Evolutionary conservation across 495 filamentous ascomycete species (phyloP).

Genomic region (Penicillium simplicissimum): DNA sequence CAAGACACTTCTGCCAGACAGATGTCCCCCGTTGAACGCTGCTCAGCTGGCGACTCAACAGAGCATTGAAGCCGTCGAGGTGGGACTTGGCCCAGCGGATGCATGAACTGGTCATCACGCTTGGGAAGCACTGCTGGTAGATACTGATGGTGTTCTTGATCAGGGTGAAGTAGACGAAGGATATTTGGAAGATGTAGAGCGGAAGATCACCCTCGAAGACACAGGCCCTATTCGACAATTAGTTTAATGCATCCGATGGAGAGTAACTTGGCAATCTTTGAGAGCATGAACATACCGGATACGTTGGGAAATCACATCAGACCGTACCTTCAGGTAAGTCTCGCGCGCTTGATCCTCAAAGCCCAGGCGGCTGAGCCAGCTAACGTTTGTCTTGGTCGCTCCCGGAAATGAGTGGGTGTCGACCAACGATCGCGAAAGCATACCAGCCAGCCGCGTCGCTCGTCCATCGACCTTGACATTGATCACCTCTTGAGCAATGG

Average conservation of each 20-base stretch:
- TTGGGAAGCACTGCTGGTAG: slow-evolving; percentile 87
- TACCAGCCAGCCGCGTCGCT: slow-evolving; percentile 71
- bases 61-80: slow-evolving; percentile 82
- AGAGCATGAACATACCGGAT: slow-evolving; percentile 58
- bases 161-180: slow-evolving; percentile 92
- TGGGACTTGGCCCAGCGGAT: slow-evolving; percentile 96
- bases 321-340: slow-evolving; percentile 77
- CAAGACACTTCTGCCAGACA: slow-evolving; percentile 81
- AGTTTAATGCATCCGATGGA: no score
- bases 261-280: neutral
- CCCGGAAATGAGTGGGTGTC: slow-evolving; percentile 69
- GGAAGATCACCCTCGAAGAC: slow-evolving; percentile 91
- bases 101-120: slow-evolving; percentile 82
- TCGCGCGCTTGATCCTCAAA: slow-evolving; percentile 88
- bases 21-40: slow-evolving; percentile 67
- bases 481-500: slow-evolving; percentile 84
- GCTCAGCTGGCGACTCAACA: slow-evolving; percentile 80
- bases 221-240: slow-evolving; percentile 63
- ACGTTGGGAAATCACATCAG: slow-evolving; percentile 72
- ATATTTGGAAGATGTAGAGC: slow-evolving; percentile 92
- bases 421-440: slow-evolving; percentile 72
- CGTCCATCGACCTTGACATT: slow-evolving; percentile 85
- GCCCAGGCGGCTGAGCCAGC: slow-evolving; percentile 80
- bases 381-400: slow-evolving; percentile 72
- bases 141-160: slow-evolving; percentile 87